Evolutionary conservation across 2,329 filamentous ascomycete species (phyloP).

Genomic region (Penicillium digitatum): DNA sequence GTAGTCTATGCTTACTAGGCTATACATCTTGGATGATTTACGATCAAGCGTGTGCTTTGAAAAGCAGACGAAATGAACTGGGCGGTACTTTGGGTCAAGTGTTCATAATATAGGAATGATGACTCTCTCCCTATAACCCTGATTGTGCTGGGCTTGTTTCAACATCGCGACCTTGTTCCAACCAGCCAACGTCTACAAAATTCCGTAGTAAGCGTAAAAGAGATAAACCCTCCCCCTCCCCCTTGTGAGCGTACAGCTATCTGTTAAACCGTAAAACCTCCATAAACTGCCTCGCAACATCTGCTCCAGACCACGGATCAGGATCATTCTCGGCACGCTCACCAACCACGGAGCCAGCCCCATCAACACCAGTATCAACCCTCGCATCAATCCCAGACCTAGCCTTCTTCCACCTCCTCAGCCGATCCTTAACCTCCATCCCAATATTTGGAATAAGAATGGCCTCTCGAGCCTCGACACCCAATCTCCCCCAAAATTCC

Average conservation of each 20-base stretch:
- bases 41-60: constrained; percentile 25
- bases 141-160: constrained; percentile 2
- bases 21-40: constrained; percentile 22
- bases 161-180: background rate
- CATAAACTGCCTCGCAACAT: constrained; percentile 46
- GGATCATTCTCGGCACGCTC: constrained; percentile 28
- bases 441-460: constrained; percentile 42
- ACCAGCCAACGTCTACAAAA: background rate
- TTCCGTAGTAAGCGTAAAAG: background rate
- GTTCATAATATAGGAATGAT: constrained; percentile 11
- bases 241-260: constrained; percentile 13
- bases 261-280: constrained; percentile 45
- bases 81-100: constrained; percentile 12
- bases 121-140: constrained; percentile 1
- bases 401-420: constrained; percentile 22
- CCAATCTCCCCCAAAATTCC: constrained; percentile 41
- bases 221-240: too few relatives aligned
- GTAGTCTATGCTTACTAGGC: constrained; percentile 28
- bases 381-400: constrained; percentile 8
- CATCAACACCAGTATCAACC: constrained; percentile 1
- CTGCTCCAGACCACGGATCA: constrained; percentile 36
- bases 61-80: constrained; percentile 14
- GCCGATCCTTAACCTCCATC: constrained; percentile 34
- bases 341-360: constrained; percentile 5
- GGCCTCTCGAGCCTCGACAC: constrained; percentile 37